Percentiles rank a stretch among this genome's conserved stretches.
Evolutionary conservation across 225 moss, liverwort and hornwort species (phyloP).

Genomic region (Pleurozium schreberi): DNA sequence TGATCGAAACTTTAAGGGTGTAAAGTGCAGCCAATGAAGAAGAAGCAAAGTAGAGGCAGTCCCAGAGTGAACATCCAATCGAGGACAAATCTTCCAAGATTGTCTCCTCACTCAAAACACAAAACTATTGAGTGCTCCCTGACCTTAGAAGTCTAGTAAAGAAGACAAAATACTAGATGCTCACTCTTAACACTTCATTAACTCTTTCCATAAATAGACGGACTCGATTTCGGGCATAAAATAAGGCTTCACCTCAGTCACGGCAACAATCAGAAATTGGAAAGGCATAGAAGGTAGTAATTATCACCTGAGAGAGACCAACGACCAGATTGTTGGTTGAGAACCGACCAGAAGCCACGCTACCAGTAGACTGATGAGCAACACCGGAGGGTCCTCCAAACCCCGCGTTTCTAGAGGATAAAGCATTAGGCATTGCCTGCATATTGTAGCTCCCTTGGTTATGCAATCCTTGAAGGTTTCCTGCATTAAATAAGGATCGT

Average conservation of each 20-base stretch:
- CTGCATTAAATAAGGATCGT: constrained; percentile 20
- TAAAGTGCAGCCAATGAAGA: background rate
- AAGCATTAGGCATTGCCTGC: constrained; percentile 75
- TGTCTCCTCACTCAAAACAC: background rate
- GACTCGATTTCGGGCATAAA: background rate
- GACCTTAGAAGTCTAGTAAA: background rate
- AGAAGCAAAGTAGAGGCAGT: no score
- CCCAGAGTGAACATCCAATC: background rate
- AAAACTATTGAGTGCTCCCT: background rate
- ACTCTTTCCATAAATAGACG: background rate
- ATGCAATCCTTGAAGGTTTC: constrained; percentile 72
- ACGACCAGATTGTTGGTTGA: constrained; percentile 69
- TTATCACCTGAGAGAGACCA: constrained; percentile 75
- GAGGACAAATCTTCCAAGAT: background rate
- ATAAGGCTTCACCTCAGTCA: background rate
- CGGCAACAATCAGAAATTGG: background rate
- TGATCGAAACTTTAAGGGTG: background rate
- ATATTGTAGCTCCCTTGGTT: constrained; percentile 79
- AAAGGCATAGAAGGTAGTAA: background rate
- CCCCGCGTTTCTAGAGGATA: constrained; percentile 77
- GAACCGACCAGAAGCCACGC: constrained; percentile 69
- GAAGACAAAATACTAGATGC: background rate
- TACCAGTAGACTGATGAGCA: constrained; percentile 67
- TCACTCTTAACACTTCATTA: background rate
- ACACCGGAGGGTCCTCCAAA: constrained; percentile 83